phyloP scores from a whole-genome alignment of 1,284 basidiomycete genomes.

The Leccinum griseonigrum region DNA sequence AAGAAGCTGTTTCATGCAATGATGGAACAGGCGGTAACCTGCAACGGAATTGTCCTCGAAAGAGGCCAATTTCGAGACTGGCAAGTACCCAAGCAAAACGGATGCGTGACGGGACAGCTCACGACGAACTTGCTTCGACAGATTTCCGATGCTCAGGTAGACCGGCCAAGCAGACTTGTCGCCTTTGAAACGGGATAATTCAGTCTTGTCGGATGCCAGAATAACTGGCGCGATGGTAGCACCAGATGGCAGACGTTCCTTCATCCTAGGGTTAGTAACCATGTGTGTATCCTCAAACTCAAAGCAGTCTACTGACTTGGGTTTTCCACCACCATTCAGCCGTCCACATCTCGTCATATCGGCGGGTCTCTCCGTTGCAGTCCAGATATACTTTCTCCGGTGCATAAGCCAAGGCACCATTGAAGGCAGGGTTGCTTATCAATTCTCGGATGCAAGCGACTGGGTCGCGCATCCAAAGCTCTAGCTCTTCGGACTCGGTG shows the following conservation, averaged over 20 bases:
- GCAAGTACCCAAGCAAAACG: background rate
- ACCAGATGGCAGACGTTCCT: background rate
- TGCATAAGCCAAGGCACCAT: background rate
- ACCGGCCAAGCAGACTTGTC: background rate
- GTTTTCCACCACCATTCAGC: constrained; percentile 2
- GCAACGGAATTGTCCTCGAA: background rate
- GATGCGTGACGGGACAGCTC: background rate
- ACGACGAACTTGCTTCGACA: background rate
- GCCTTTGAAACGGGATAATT: background rate
- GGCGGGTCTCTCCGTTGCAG: background rate
- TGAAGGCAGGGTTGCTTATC: background rate
- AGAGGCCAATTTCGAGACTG: background rate
- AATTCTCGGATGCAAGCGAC: background rate
- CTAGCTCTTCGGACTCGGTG: background rate
- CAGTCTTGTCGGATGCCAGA: background rate
- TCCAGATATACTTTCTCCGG: background rate
- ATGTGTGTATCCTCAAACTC: background rate
- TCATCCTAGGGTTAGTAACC: background rate
- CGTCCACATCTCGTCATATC: background rate
- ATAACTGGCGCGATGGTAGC: background rate
- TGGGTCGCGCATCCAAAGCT: background rate
- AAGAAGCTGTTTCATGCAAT: background rate
- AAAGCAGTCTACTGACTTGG: background rate
- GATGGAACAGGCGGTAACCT: background rate
- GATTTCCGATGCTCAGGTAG: background rate